These are phyloP conservation scores for Xylaria grammica DNA, from an alignment of 495 filamentous ascomycete genomes.

Conservation along the genomic window DNA sequence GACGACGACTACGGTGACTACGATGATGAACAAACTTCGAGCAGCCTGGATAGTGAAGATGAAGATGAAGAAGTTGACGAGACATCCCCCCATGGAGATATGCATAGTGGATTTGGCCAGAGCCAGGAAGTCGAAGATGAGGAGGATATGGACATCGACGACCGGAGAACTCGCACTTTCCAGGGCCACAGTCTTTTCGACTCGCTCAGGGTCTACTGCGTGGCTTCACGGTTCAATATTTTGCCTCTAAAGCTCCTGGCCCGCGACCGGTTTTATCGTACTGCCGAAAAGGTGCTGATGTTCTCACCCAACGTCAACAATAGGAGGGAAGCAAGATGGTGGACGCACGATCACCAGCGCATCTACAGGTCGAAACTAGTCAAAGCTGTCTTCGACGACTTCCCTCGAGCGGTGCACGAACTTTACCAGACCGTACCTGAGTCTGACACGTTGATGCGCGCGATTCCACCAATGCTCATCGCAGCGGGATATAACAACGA, in stretches of 20 bases:
- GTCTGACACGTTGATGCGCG: conserved; percentile 1
- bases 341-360: neutral
- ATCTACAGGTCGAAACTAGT: conserved; percentile 7
- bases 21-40: neutral
- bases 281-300: conserved; percentile 8
- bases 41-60: neutral
- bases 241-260: neutral
- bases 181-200: neutral
- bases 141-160: neutral
- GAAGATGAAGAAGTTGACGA: neutral
- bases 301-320: neutral
- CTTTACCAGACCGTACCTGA: neutral
- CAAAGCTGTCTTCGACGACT: neutral
- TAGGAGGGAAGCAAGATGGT: neutral
- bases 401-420: neutral
- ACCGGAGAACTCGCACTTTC: neutral
- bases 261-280: conserved; percentile 2
- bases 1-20: neutral
- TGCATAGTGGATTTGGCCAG: neutral
- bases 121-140: neutral
- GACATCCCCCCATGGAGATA: neutral
- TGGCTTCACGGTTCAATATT: neutral
- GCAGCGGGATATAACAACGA: neutral
- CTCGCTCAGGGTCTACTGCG: neutral
- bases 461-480: conserved; percentile 7